A percentile compares a stretch with the other conserved stretches of the same genome.
Evolutionary conservation across 345 rosid genomes (phyloP).

Genomic region (Laguncularia racemosa): DNA sequence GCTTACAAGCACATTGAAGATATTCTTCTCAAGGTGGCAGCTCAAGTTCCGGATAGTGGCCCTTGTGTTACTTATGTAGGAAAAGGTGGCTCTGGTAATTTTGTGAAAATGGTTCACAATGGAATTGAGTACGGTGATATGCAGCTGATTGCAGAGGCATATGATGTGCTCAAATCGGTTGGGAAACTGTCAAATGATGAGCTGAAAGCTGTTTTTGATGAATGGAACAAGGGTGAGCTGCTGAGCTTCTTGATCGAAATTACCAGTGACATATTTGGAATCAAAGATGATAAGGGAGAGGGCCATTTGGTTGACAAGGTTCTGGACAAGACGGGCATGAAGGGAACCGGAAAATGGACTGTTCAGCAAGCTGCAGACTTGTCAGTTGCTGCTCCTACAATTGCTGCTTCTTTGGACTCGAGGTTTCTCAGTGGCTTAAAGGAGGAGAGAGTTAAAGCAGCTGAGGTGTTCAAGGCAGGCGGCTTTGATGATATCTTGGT

Average conservation of each 20-base stretch:
- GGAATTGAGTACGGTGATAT: constrained; percentile 97
- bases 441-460: constrained; percentile 85
- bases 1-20: constrained; percentile 84
- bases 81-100: constrained; percentile 89
- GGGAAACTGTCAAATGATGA: constrained; percentile 90
- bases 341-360: constrained; percentile 98
- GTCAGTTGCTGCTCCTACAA: constrained; percentile 90
- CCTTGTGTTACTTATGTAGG: constrained; percentile 91
- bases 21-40: constrained; percentile 89
- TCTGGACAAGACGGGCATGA: constrained; percentile 95
- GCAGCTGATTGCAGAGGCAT: constrained; percentile 95
- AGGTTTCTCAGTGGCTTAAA: constrained; percentile 90
- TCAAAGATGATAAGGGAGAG: constrained; percentile 79
- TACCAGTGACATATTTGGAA: constrained; percentile 83
- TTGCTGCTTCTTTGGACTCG: constrained; percentile 81
- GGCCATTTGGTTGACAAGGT: constrained; percentile 92
- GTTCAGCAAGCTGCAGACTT: constrained; percentile 98
- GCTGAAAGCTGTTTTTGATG: constrained; percentile 54
- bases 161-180: constrained; percentile 76
- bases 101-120: constrained; percentile 93
- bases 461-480: constrained; percentile 70
- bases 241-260: constrained; percentile 91
- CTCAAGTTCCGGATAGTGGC: constrained; percentile 90
- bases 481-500: constrained; percentile 61
- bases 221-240: constrained; percentile 96